Evolutionary conservation across 2,329 filamentous ascomycete species (phyloP), one percentile per base, ranked within the genome.

Genomic region (Aphanocladium album): DNA sequence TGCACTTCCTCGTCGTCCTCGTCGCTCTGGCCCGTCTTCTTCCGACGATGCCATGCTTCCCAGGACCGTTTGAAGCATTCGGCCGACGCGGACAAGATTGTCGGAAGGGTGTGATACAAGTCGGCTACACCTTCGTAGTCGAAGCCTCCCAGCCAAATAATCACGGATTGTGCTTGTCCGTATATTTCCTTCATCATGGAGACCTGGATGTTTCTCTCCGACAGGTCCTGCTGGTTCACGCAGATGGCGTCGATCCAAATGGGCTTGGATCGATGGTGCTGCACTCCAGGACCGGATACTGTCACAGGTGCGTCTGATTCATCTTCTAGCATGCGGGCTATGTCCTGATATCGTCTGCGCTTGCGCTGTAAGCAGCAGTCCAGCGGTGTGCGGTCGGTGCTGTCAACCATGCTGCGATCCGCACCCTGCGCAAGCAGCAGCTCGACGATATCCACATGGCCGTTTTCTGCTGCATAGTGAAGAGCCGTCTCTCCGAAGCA

Each of bases 161-260:
- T 39, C 12, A 66, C 64, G 0, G 60, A 45, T 3, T 41, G 25
- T 0, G 65, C 64, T 0, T 50, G 23, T 8, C 51, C 52, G 23
- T 66, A 66, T 8, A 66, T 64, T 17, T 54, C 46, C 8, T 59
- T 50, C 65, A 67, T 67, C 6, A 66, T 53, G 9, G 59, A 51
- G 0, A 66, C 65, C 23, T 67, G 64, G 1, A 55, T 58, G 5
- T 50, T 57, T 19, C 62, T 56, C 12, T 67, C 64, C 5, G 49
- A 19, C 11, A 43, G 14, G 6, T 65, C 57, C 2, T 27, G 17
- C 60, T 67, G 65, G 21, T 67, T 56, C 37, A 67, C 65, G 16
- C 63, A 67, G 47, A 66, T 59, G 1, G 62, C 65, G 8, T 67
- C 65, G 7, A 65, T 58, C 64, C 65, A 67, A 8, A 60, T 60